A percentile compares a stretch with the other conserved stretches of the same genome.
Conservation (phyloP, 345 rosid genomes). For the Turnera subulata region DNA sequence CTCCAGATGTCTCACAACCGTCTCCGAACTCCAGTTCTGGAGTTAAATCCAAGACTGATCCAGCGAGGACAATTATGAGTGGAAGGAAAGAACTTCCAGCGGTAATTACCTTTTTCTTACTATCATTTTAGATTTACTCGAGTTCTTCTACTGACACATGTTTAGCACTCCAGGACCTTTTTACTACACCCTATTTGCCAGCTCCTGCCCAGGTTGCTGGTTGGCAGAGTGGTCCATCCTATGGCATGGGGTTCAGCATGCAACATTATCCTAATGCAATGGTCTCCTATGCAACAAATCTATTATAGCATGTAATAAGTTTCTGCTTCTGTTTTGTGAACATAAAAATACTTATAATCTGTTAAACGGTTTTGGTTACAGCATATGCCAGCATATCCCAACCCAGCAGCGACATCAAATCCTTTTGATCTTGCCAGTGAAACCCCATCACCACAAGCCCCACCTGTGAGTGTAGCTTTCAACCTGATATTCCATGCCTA, state of each 20-base stretch:
- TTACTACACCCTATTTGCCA: slow-evolving; percentile 45
- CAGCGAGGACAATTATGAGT: slow-evolving; percentile 30
- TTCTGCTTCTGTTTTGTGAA: background rate
- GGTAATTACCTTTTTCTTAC: slow-evolving; percentile 30
- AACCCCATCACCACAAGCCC: slow-evolving; percentile 28
- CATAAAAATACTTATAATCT: background rate
- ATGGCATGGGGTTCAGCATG: slow-evolving; percentile 44
- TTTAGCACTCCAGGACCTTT: slow-evolving; percentile 55
- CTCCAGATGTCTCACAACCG: slow-evolving; percentile 24
- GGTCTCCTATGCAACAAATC: slow-evolving; percentile 34
- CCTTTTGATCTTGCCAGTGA: slow-evolving; percentile 59
- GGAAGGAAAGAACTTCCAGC: slow-evolving; percentile 68
- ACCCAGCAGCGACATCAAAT: slow-evolving; percentile 42
- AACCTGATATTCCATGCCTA: background rate
- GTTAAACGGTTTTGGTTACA: slow-evolving; percentile 23
- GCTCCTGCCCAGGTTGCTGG: slow-evolving; percentile 33
- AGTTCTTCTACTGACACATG: slow-evolving; percentile 10
- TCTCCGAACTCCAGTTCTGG: slow-evolving; percentile 24
- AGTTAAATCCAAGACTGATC: slow-evolving; percentile 27
- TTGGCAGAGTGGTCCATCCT: slow-evolving; percentile 47
- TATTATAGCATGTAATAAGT: slow-evolving; percentile 4
- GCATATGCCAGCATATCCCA: slow-evolving; percentile 36
- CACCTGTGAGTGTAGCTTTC: slow-evolving; percentile 26
- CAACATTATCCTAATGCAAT: slow-evolving; percentile 47
- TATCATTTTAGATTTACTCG: slow-evolving; percentile 7